Conservation (phyloP, 768 basidiomycete genomes). For the Boletus coccyginus region DNA sequence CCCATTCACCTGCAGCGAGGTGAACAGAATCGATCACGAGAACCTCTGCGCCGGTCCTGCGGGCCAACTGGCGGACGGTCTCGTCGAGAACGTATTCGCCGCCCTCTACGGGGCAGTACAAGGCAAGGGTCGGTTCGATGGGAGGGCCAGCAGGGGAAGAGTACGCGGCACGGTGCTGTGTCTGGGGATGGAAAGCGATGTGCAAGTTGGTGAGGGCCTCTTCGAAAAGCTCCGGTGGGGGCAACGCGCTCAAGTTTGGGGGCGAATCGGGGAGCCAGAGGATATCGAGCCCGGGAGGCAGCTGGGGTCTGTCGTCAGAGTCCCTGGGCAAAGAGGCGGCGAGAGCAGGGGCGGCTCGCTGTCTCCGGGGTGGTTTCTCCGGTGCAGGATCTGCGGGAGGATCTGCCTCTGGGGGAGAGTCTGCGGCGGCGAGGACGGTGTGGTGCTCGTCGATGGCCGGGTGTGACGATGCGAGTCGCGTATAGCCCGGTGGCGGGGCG, state of each 20-base stretch:
- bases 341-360: constrained; percentile 3
- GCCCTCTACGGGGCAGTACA: constrained; percentile 82
- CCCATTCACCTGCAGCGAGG: constrained; percentile 85
- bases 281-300: constrained; percentile 58
- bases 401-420: constrained; percentile 26
- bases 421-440: constrained; percentile 5
- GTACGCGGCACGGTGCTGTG: constrained; percentile 71
- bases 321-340: constrained; percentile 13
- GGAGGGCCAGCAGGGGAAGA: constrained; percentile 50
- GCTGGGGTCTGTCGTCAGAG: constrained; percentile 35
- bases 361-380: constrained; percentile 26
- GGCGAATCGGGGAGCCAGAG: constrained; percentile 58
- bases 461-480: constrained; percentile 26
- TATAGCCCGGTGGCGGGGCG: constrained; percentile 16
- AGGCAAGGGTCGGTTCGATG: constrained; percentile 76
- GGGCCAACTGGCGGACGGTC: constrained; percentile 75
- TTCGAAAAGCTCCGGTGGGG: constrained; percentile 73
- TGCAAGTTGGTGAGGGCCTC: constrained; percentile 74
- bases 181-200: constrained; percentile 77
- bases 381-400: constrained; percentile 19
- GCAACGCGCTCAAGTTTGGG: constrained; percentile 37
- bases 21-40: constrained; percentile 82
- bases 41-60: constrained; percentile 73
- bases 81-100: constrained; percentile 80
- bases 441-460: constrained; percentile 14